A percentile compares a stretch with the other conserved stretches of the same genome.
Evolutionary conservation across 345 rosid species (phyloP).

Genomic region (Limnanthes douglasii): DNA sequence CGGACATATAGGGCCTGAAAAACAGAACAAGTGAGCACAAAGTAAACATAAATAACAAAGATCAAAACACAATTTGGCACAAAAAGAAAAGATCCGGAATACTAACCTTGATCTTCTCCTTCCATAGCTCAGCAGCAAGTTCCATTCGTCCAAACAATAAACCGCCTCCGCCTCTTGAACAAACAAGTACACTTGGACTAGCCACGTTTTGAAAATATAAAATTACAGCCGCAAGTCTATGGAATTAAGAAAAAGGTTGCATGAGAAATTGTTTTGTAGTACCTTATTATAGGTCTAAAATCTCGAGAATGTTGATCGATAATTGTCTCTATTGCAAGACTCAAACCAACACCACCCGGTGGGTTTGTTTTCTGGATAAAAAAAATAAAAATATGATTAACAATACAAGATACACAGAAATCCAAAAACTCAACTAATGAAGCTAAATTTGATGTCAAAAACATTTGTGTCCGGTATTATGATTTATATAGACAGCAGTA

Average conservation of each 20-base stretch:
- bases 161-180: constrained; percentile 98
- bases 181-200: constrained; percentile 53
- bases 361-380: constrained; percentile 57
- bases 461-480: neutral
- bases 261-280: neutral
- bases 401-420: neutral
- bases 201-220: constrained; percentile 42
- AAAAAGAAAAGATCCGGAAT: neutral
- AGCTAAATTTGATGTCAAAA: neutral
- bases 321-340: constrained; percentile 82
- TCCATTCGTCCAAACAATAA: constrained; percentile 86
- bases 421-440: neutral
- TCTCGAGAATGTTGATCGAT: constrained; percentile 51
- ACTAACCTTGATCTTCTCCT: constrained; percentile 71
- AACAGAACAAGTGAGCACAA: constrained; percentile 9
- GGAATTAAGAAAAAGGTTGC: constrained; percentile 2
- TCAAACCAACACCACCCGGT: constrained; percentile 83
- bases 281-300: constrained; percentile 48
- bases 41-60: constrained; percentile 4
- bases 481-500: neutral
- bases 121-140: constrained; percentile 81
- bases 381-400: neutral
- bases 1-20: constrained; percentile 83
- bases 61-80: neutral
- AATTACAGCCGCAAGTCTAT: neutral